phyloP scores from a whole-genome alignment of 2,329 filamentous ascomycete species.

The Trichophyton simii region DNA sequence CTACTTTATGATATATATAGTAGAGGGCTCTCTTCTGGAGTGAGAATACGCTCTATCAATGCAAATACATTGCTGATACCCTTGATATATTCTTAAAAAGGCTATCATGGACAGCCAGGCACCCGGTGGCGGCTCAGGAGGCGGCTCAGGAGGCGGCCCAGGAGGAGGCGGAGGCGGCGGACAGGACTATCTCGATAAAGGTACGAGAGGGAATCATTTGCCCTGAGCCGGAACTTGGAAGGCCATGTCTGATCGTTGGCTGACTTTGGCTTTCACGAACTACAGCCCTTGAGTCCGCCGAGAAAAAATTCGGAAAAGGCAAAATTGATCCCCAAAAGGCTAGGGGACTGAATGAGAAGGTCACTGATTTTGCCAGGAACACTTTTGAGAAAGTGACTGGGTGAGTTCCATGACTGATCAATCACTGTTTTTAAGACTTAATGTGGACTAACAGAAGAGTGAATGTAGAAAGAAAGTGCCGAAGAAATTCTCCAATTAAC shows the following conservation, averaged over 20 bases:
- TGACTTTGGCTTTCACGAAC: not conserved
- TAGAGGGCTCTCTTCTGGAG: not conserved
- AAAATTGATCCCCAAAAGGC: constrained; percentile 1
- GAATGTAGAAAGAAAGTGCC: not conserved
- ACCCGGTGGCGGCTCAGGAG: not conserved
- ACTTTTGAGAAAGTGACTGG: constrained; percentile 1
- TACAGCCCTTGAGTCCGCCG: not conserved
- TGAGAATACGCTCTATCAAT: not conserved
- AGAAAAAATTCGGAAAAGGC: constrained; percentile 4
- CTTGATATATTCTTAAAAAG: not conserved
- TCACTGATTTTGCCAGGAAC: not conserved
- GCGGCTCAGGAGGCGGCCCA: not conserved
- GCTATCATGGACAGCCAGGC: not conserved
- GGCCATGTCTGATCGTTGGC: not conserved
- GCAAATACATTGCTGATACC: not conserved
- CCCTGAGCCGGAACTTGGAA: not conserved
- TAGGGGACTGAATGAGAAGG: not conserved
- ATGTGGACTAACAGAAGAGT: not conserved
- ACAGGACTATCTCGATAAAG: constrained; percentile 2
- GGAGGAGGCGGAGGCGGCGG: not conserved
- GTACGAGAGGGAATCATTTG: not conserved
- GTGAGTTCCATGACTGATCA: not conserved
- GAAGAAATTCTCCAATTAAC: not conserved
- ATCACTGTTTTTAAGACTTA: too few relatives aligned
- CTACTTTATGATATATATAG: not conserved